phyloP scores from a whole-genome alignment of 306 rosid genomes.

The Pterocarpus santalinus region DNA sequence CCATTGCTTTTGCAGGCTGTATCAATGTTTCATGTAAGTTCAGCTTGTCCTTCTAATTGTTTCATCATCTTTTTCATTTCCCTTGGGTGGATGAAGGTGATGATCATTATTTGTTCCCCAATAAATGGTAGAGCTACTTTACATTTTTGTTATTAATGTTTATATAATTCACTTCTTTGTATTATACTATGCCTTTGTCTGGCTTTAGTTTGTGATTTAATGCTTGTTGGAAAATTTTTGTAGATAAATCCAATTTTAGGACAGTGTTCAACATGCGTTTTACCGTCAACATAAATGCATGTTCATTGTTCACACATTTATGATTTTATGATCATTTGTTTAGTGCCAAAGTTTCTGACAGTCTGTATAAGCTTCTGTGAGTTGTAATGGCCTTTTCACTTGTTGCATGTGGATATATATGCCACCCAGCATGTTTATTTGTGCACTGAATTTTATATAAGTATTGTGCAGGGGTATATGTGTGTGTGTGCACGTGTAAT shows the following conservation, averaged over 20 bases:
- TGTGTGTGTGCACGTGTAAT: not conserved
- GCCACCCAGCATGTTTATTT: not conserved
- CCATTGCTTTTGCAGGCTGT: constrained; percentile 83
- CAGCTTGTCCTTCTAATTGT: constrained; percentile 31
- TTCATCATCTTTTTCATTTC: constrained; percentile 25
- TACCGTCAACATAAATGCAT: constrained; percentile 33
- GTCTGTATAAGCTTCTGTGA: constrained; percentile 11
- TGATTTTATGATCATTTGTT: constrained; percentile 14
- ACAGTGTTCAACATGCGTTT: constrained; percentile 21
- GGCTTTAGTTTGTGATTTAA: constrained; percentile 31
- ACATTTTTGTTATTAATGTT: constrained; percentile 31
- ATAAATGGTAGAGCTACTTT: constrained; percentile 38
- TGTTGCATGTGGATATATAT: not conserved
- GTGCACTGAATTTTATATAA: constrained; percentile 14
- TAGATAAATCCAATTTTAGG: not conserved
- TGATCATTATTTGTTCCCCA: constrained; percentile 40
- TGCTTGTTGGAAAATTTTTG: not conserved
- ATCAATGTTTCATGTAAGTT: constrained; percentile 86
- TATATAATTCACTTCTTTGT: constrained; percentile 1
- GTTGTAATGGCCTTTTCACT: constrained; percentile 29
- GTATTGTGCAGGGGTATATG: constrained; percentile 11
- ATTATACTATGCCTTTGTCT: not conserved
- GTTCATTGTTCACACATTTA: not conserved
- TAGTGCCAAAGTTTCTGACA: constrained; percentile 14
- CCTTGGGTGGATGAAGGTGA: constrained; percentile 18